These are phyloP conservation scores for Saksenaea vasiformis DNA, from an alignment of 371 early-diverging fungal genomes.

Conservation along the genomic window DNA sequence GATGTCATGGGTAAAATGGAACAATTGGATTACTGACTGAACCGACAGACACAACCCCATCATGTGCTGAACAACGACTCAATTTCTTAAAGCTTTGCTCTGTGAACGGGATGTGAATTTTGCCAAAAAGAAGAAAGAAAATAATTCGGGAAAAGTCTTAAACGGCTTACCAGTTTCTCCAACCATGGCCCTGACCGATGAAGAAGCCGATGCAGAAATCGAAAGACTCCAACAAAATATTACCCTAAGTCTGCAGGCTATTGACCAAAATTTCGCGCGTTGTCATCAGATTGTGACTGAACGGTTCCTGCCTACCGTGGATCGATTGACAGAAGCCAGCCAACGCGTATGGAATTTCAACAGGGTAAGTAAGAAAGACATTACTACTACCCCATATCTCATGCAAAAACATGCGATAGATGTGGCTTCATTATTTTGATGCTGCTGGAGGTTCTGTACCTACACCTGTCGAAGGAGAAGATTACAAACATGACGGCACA, in stretches of 20 bases:
- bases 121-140: too few relatives aligned
- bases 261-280: slow-evolving; percentile 58
- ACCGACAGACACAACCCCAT: too few relatives aligned
- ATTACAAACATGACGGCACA: not conserved
- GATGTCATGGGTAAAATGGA: too few relatives aligned
- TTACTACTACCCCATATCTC: too few relatives aligned
- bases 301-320: slow-evolving; percentile 49
- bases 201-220: slow-evolving; percentile 37
- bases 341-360: slow-evolving; percentile 38
- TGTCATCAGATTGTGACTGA: slow-evolving; percentile 50
- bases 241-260: slow-evolving; percentile 51
- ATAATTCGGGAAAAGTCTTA: too few relatives aligned
- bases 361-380: slow-evolving; percentile 31
- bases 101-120: too few relatives aligned
- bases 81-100: too few relatives aligned
- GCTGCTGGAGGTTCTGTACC: not conserved
- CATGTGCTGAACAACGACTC: too few relatives aligned
- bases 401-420: not conserved
- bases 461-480: not conserved
- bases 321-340: slow-evolving; percentile 46
- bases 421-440: slow-evolving; percentile 1
- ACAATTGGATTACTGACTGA: too few relatives aligned
- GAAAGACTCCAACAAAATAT: slow-evolving; percentile 56
- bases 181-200: slow-evolving; percentile 23
- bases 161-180: too few relatives aligned